Base-by-base conservation (phyloP, 139 green algal genomes). In the Chlorella vulgaris region DNA sequence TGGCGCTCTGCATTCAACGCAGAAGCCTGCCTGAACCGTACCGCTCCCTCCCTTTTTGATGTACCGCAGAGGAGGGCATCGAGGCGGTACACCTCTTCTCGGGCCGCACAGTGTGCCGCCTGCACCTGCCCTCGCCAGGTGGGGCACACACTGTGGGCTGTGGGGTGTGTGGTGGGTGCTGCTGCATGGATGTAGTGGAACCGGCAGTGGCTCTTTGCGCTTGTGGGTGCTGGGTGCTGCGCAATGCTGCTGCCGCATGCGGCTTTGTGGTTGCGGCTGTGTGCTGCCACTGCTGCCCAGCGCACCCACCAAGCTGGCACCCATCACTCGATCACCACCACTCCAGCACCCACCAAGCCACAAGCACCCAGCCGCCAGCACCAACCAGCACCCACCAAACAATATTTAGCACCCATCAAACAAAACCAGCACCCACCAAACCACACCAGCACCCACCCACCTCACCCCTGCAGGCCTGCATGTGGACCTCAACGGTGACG, bases 401-500 rank as follows among this genome's bases (percentile, higher is more conserved):
- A n/a, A n/a, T n/a, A n/a, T n/a, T n/a, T n/a, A n/a, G n/a, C n/a
- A n/a, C n/a, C n/a, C n/a, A n/a, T n/a, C n/a, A n/a, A n/a, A n/a
- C n/a, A n/a, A n/a, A n/a, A 10, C 15, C 10, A 36, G 7, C 24
- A 47, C n/a, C n/a, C n/a, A n/a, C n/a, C n/a, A n/a, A n/a, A n/a
- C n/a, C n/a, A n/a, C n/a, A n/a, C n/a, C n/a, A n/a, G 26, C 28
- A 43, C 22, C 5, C 26, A 19, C n/a, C 42, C 43, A 15, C 43
- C 31, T 50, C 51, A 35, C 3, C 19, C 40, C 22, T 29, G 2
- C 58, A 80, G 74, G 88, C n/a, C 89, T 98, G 69, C 96, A 99
- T 40, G 91, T 85, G 0, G 96, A 99, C 86, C 76, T 99, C 24
- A 97, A 99, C 76, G 94, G 94, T 4, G 96, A 99, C 81, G 96